Evolutionary conservation across 768 basidiomycete species (phyloP), one percentile per base, ranked within the genome.

Genomic region (Lepiota subincarnata): DNA sequence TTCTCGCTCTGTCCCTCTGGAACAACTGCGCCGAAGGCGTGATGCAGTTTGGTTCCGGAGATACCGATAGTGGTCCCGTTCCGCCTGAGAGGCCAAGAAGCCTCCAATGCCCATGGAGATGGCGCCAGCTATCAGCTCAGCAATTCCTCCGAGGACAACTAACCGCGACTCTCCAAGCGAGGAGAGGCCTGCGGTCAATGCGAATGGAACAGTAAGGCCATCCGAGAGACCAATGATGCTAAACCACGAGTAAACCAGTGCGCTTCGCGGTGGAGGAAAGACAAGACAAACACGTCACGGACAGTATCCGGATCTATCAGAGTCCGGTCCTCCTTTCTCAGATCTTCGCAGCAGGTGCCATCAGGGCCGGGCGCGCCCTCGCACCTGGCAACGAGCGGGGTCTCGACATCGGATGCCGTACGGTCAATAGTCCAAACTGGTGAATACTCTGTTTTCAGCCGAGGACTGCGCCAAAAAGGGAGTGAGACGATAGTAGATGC

Each of bases 81-180:
- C 97, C 24, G 96, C 88, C 70, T 99, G 92, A 1, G 95, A 93
- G 2, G 94, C 94, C 46, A 99, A 86, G 79, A 96, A 98, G 16
- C 96, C 96, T 48, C 97, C 97, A 37, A 99, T 89, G 56, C 97
- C 97, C 96, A 99, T 99, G 1, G 90, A 93, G 43, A 98, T 90
- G 11, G 95, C 91, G 5, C 97, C 97, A 1, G 95, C 92, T 53
- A 96, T 92, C 59, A 99, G 86, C 68, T 99, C 97, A 0, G 97
- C 96, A 31, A 97, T 73, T 13, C 97, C 97, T 50, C 93, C 96
- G 26, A 96, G 80, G 45, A 96, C 87, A 57, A 99, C 97, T n/a
- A 98, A 79, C 50, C 79, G 83, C 6, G 92, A 93, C 55, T 89
- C 84, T 43, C 95, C 95, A 35, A 97, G 78, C 10, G 93, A 87